phyloP scores from a whole-genome alignment of 2,329 filamentous ascomycete genomes.

The Apiospora malaysiana region DNA sequence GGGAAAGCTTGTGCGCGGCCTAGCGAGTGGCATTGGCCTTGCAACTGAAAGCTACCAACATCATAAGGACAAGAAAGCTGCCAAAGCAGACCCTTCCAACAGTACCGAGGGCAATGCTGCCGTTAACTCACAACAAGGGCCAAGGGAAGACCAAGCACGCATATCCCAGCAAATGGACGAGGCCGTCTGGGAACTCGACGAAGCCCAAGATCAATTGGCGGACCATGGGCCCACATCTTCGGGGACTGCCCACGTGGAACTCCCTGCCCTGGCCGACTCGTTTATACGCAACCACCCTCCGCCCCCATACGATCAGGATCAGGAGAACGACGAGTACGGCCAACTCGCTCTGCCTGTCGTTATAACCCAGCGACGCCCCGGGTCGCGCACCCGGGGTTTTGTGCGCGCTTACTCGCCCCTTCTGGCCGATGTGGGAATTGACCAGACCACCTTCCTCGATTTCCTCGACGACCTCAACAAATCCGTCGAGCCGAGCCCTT shows the following conservation, averaged over 20 bases:
- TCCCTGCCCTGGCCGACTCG: not conserved
- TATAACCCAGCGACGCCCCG: slow-evolving; percentile 50
- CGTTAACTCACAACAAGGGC: not conserved
- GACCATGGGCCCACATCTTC: not conserved
- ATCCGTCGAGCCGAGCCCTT: slow-evolving; percentile 38
- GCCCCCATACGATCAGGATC: not conserved
- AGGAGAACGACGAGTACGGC: too few relatives aligned
- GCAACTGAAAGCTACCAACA: slow-evolving; percentile 24
- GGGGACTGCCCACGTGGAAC: too few relatives aligned
- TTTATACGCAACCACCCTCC: not conserved
- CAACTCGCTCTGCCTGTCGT: slow-evolving; percentile 42
- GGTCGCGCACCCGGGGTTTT: slow-evolving; percentile 47
- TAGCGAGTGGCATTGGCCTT: slow-evolving; percentile 24
- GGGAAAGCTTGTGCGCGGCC: slow-evolving; percentile 29
- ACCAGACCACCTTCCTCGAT: slow-evolving; percentile 46
- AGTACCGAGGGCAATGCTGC: not conserved
- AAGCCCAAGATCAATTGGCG: slow-evolving; percentile 24
- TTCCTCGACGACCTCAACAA: slow-evolving; percentile 50
- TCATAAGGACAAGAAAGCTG: slow-evolving; percentile 24
- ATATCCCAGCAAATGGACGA: slow-evolving; percentile 24
- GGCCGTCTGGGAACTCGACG: slow-evolving; percentile 26
- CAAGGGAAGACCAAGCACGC: not conserved
- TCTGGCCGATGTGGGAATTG: slow-evolving; percentile 45
- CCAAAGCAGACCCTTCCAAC: not conserved
- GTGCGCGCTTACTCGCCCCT: slow-evolving; percentile 50